Base-by-base conservation (phyloP, 2,329 filamentous ascomycete genomes). In the Cadophora sp. region DNA sequence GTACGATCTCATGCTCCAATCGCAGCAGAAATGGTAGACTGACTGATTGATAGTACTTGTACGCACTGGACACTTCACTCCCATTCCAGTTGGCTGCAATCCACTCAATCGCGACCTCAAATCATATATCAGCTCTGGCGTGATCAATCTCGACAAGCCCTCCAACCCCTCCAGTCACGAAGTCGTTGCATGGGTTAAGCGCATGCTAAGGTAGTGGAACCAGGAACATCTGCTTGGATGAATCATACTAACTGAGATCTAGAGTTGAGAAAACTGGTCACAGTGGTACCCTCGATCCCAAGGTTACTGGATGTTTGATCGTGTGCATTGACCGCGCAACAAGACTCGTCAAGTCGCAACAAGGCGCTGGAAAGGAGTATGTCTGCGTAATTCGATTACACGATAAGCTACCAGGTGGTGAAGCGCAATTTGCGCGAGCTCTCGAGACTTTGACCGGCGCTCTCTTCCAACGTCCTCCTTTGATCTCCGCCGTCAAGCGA, bases 151-250 rank as follows among this genome's bases (percentile, higher is more conserved):
- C 76, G 93, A 97, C 84, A 97, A 97, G 85, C 96, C 95, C 67
- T 97, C 94, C 64, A 99, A 99, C 85, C 95, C 95, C 65, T 97
- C 94, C 74, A 96, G 92, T 78, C 96, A 99, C 87, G 96, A 99
- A 86, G 96, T 99, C 74, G 96, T 99, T 79, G 95, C 96, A 74
- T 99, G 96, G 96, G 92, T 98, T 76, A 99, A 99, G 91, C 91
- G 95, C 77, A 98, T 98, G 77, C 87, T 99, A 66, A 91, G 92
- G 91, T 94, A 88, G 73, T 82, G 29, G 37, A 63, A 24, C 11
- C 8, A 11, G 6, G 53, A 65, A 59, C 22, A n/a, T 14, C 9
- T 46, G 4, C 16, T 58, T 43, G 68, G 66, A 73, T 43, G n/a
- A 75, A 48, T 62, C 61, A 72, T 66, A 73, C 68, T 69, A 51